Evolutionary conservation across 2,329 filamentous ascomycete genomes (phyloP).

Genomic region (Fusarium sulawesiense): DNA sequence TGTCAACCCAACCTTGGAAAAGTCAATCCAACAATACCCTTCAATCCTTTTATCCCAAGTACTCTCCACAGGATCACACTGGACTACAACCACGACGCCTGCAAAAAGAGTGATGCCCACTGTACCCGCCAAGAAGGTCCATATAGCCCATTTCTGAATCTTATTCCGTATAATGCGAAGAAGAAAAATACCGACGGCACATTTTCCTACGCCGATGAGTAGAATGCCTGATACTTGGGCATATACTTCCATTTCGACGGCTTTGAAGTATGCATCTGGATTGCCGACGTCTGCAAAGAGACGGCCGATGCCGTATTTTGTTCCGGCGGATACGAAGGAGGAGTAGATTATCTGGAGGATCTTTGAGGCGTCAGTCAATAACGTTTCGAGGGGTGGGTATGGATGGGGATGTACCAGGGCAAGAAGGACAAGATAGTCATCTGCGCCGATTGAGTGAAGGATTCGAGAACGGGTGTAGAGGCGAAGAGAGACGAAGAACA

Average conservation of each 20-base stretch:
- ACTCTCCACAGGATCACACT: conserved; percentile 20
- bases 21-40: conserved; percentile 28
- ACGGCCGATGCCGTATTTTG: conserved; percentile 15
- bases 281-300: conserved; percentile 10
- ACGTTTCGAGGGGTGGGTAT: too few relatives aligned
- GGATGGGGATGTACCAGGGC: too few relatives aligned
- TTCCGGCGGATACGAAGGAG: conserved; percentile 17
- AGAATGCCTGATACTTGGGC: conserved; percentile 8
- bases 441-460: conserved; percentile 2
- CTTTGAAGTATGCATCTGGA: conserved; percentile 12
- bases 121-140: conserved; percentile 5
- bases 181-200: conserved; percentile 21
- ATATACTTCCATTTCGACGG: conserved; percentile 15
- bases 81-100: conserved; percentile 10
- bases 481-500: conserved; percentile 15
- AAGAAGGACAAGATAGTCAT: conserved; percentile 17
- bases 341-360: conserved; percentile 25
- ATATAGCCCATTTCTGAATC: conserved; percentile 19
- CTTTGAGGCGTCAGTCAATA: too few relatives aligned
- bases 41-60: conserved; percentile 22
- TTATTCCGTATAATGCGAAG: conserved; percentile 19
- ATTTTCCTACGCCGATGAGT: conserved; percentile 20
- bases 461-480: conserved; percentile 18
- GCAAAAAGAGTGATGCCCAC: conserved; percentile 12
- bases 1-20: conserved; percentile 31